phyloP scores from a whole-genome alignment of 192 early-diverging fungal genomes.

The Gonapodya sp. region DNA sequence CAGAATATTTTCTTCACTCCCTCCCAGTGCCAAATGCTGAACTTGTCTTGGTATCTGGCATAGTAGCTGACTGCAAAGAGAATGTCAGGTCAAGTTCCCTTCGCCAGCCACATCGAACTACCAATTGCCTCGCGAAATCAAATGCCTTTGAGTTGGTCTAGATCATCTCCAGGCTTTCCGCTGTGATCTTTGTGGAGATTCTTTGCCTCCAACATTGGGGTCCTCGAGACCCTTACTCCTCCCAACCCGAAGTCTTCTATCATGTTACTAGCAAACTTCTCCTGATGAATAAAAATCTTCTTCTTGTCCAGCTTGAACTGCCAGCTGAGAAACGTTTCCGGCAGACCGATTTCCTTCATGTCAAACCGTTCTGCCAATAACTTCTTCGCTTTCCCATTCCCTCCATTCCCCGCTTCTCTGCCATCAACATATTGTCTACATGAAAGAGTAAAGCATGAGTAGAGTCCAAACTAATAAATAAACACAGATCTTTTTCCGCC shows the following conservation, averaged over 20 bases:
- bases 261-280: background rate
- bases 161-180: background rate
- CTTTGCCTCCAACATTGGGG: background rate
- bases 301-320: background rate
- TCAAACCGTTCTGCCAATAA: background rate
- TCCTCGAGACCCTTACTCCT: background rate
- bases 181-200: background rate
- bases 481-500: background rate
- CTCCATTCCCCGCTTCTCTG: background rate
- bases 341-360: background rate
- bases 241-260: background rate
- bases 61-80: background rate
- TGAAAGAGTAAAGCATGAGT: background rate
- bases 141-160: background rate
- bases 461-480: background rate
- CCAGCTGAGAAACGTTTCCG: background rate
- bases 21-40: background rate
- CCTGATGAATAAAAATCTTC: background rate
- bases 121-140: slow-evolving; percentile 16
- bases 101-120: background rate
- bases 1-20: slow-evolving; percentile 14
- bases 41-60: background rate
- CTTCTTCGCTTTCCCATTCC: background rate
- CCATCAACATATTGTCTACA: no score
- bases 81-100: slow-evolving; percentile 1